Base-by-base conservation (phyloP, 805 yeast genomes). In the Lachancea sp. region DNA sequence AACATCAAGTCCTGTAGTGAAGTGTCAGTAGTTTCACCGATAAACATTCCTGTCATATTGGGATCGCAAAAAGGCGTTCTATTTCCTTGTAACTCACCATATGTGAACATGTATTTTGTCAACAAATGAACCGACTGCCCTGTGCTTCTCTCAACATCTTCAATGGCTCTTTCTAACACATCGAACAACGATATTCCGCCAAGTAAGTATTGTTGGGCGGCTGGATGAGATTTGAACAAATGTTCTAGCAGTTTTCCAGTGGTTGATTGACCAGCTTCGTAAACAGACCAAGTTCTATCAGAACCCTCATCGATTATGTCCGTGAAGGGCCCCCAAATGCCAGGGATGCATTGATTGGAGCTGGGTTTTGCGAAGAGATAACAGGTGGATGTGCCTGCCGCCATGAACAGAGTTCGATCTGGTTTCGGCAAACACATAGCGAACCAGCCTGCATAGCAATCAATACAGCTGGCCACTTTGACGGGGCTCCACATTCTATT, bases 381-480 rank as follows among this genome's bases (percentile, higher is more conserved):
- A 49, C 85, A 79, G 0, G 83, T 78, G 6, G 82, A 77, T 0
- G 84, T 79, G 0, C 84, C 84, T 1, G 82, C 85, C 5, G 77
- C 74, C 73, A 78, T 68, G 1, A 75, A 65, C 19, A 78, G 50
- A 4, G 68, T 54, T 5, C 51, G 42, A 7, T 50, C 48, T 1
- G 57, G 43, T 4, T 47, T 30, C 2, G 48, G 31, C 2, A 66
- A 62, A 29, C 66, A 59, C 1, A 71, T 62, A 0, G 75, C 63
- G 12, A 76, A 55, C 75, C 78, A 77, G 2, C 81, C 75, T 1
- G 78, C 74, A 54, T 79, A 79, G 45, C 83, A 75, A 53, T 79
- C 84, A 31, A 78, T 78, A 31, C 79, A 74, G 15, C 83, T 82
- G 42, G 72, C 71, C 8, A 66, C 63, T 3, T 69, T 59, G 1